Percentiles rank a stretch among this genome's conserved stretches.
Conservation (phyloP, 106 monocot genomes). For the Phalaenopsis equestris region DNA sequence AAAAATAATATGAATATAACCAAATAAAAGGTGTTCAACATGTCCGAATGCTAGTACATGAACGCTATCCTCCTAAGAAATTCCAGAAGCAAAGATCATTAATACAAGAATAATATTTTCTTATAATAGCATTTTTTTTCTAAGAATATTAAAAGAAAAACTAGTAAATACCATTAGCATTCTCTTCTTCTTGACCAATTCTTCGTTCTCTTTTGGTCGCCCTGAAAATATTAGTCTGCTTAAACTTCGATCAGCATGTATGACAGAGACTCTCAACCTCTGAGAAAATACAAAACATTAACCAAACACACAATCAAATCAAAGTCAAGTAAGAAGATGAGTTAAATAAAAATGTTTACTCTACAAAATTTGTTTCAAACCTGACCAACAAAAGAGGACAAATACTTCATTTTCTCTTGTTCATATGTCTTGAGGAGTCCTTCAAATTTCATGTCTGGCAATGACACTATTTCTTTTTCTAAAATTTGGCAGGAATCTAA, state of each 20-base stretch:
- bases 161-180: conserved; percentile 59
- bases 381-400: conserved; percentile 96
- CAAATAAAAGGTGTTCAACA: neutral
- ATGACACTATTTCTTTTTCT: conserved; percentile 19
- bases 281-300: conserved; percentile 20
- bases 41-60: neutral
- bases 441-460: conserved; percentile 55
- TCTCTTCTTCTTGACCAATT: conserved; percentile 73
- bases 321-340: neutral
- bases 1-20: neutral
- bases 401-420: conserved; percentile 67
- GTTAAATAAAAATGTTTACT: neutral
- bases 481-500: conserved; percentile 18
- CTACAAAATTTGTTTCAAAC: conserved; percentile 20
- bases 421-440: conserved; percentile 67
- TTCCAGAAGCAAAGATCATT: neutral
- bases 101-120: neutral
- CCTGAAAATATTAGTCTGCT: conserved; percentile 76
- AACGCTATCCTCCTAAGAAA: neutral
- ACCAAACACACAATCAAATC: neutral
- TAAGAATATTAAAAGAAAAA: neutral
- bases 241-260: conserved; percentile 56
- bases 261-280: conserved; percentile 55
- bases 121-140: neutral
- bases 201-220: conserved; percentile 75